phyloP scores from a whole-genome alignment of 805 yeast species.

The Isabelozyma rhagii region DNA sequence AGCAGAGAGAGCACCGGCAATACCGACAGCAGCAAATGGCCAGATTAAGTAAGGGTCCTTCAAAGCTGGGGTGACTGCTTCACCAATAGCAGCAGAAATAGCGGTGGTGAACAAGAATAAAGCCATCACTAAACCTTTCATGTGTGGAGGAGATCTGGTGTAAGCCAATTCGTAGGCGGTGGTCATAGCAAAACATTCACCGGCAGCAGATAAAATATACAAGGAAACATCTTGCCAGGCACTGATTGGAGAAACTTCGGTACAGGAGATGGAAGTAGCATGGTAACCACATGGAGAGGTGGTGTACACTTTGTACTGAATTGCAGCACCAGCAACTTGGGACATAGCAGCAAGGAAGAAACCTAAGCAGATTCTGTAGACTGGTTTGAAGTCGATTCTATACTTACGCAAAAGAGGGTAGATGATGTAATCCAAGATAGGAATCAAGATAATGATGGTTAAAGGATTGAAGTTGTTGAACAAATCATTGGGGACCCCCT shows the following conservation, averaged over 20 bases:
- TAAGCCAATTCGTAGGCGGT: slow-evolving; percentile 56
- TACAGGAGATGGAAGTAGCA: slow-evolving; percentile 34
- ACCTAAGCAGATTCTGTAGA: slow-evolving; percentile 45
- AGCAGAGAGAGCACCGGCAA: slow-evolving; percentile 30
- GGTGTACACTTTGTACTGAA: slow-evolving; percentile 46
- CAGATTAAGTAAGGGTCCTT: slow-evolving; percentile 39
- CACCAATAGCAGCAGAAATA: slow-evolving; percentile 45
- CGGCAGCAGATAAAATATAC: slow-evolving; percentile 45
- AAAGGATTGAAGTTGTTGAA: slow-evolving; percentile 54
- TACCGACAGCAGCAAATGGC: slow-evolving; percentile 40
- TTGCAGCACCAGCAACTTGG: slow-evolving; percentile 47
- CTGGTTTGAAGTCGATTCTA: slow-evolving; percentile 41
- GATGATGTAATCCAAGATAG: slow-evolving; percentile 45
- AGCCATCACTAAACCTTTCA: slow-evolving; percentile 52
- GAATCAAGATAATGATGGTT: slow-evolving; percentile 50
- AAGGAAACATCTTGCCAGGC: slow-evolving; percentile 24
- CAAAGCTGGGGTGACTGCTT: slow-evolving; percentile 40
- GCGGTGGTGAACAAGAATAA: slow-evolving; percentile 43
- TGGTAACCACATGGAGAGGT: slow-evolving; percentile 52
- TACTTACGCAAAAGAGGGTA: slow-evolving; percentile 46
- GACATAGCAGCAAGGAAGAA: slow-evolving; percentile 46
- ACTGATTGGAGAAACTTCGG: slow-evolving; percentile 22
- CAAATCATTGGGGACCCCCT: slow-evolving; percentile 56
- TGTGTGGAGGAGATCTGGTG: slow-evolving; percentile 46
- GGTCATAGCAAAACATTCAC: slow-evolving; percentile 51